Base-by-base conservation (phyloP, 1,284 basidiomycete genomes). In the Athelia psychrophila region DNA sequence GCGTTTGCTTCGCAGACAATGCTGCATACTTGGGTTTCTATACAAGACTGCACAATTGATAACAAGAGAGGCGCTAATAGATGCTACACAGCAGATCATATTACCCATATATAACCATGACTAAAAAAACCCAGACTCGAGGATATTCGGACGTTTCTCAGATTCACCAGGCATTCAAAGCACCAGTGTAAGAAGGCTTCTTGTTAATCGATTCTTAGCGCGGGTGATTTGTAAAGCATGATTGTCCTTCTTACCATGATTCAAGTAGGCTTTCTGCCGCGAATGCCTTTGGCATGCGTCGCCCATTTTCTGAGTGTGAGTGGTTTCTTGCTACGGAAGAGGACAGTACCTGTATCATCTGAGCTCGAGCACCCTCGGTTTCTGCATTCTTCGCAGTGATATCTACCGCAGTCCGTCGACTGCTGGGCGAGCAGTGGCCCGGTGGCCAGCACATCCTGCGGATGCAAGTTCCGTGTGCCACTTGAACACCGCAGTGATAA, bases 401-500 rank as follows among this genome's bases (percentile, higher is more conserved):
- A 44, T 78, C 76, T 15, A 59, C 74, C 60, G 72, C 58, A 81
- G 56, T 81, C 77, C 24, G 61, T 62, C 62, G 73, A 70, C 65
- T 83, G 81, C 56, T 80, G 76, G 36, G 64, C 68, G 13, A 80
- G 65, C 49, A 76, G 60, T 2, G 72, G 75, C 1, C 64, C 60
- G 0, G 79, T 80, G 16, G 67, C 70, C n/a, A 79, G 80, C 24
- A 79, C 23, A 69, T 69, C 68, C 81, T 80, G 22, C 78, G 71
- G 51, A 76, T 75, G 58, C 80, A 22, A 83, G 69, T 62, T 81
- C 80, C 1, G 79, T 81, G 57, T 15, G 79, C 79, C 32, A 81
- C 71, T 52, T 81, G 79, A 50, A 82, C 67, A 27, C 81, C 78
- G n/a, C n/a, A n/a, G n/a, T n/a, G n/a, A n/a, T n/a, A n/a, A n/a